Evolutionary conservation across 2,329 filamentous ascomycete species (phyloP).

Genomic region (Trichoderma polysporum): DNA sequence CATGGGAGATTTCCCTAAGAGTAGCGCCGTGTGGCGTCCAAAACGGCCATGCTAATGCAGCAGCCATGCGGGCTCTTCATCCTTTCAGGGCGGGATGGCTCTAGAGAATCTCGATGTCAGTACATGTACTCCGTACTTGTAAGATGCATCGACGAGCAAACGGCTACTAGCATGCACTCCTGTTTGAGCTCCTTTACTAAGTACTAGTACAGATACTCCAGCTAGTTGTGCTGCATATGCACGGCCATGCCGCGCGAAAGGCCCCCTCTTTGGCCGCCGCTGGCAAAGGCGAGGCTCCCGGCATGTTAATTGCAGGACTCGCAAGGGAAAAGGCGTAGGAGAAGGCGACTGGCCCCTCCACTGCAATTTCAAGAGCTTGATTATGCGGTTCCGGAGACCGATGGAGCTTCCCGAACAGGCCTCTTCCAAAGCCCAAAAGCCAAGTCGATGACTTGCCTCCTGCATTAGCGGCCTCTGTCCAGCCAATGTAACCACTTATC

Average conservation of each 20-base stretch:
- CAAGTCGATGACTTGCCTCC: slow-evolving; percentile 18
- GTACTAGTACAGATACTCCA: neutral
- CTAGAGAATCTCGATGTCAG: neutral
- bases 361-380: slow-evolving; percentile 13
- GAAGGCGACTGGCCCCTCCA: slow-evolving; percentile 6
- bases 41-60: slow-evolving; percentile 3
- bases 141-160: slow-evolving; percentile 5
- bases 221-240: neutral
- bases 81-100: neutral
- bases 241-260: slow-evolving; percentile 4
- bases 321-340: neutral
- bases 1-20: neutral
- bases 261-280: neutral
- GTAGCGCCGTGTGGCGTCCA: slow-evolving; percentile 9
- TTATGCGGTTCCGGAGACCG: neutral
- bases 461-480: slow-evolving; percentile 17
- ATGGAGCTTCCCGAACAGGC: slow-evolving; percentile 14
- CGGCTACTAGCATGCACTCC: neutral
- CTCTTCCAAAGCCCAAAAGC: neutral
- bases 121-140: neutral
- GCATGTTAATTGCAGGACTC: slow-evolving; percentile 12
- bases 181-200: slow-evolving; percentile 8
- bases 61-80: neutral
- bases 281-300: neutral
- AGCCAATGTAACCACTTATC: slow-evolving; percentile 14